A percentile compares a stretch with the other conserved stretches of the same genome.
Evolutionary conservation across 1,139 yeast genomes (phyloP).

Genomic region (Blastobotrys malaysiensis): DNA sequence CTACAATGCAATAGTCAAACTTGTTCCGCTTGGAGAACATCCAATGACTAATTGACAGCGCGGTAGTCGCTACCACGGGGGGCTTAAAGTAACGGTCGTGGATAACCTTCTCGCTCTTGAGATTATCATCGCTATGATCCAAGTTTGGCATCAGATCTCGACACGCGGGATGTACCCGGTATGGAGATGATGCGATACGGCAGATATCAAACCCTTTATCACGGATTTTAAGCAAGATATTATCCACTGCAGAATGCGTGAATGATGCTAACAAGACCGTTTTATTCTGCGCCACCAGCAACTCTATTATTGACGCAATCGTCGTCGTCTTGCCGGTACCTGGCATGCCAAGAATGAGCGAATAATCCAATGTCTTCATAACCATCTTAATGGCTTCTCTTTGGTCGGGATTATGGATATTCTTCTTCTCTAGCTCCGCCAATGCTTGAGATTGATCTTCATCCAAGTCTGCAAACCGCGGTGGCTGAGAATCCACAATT

Average conservation of each 20-base stretch:
- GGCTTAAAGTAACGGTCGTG: conserved; percentile 54
- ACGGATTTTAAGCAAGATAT: conserved; percentile 67
- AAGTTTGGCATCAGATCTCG: conserved; percentile 48
- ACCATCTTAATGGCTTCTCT: conserved; percentile 59
- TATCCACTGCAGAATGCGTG: conserved; percentile 95
- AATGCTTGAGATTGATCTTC: background rate
- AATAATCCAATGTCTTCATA: conserved; percentile 63
- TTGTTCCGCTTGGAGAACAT: conserved; percentile 46
- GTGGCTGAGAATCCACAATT: conserved; percentile 55
- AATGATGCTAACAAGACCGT: conserved; percentile 76
- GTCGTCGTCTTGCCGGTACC: conserved; percentile 98
- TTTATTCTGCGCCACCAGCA: conserved; percentile 55
- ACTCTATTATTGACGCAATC: conserved; percentile 65
- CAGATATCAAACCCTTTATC: conserved; percentile 43
- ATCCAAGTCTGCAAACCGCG: conserved; percentile 35
- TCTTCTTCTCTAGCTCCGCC: conserved; percentile 3
- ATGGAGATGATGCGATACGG: conserved; percentile 35
- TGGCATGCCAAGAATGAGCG: conserved; percentile 91
- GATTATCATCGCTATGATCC: conserved; percentile 15
- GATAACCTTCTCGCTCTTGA: conserved; percentile 35
- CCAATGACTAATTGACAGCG: conserved; percentile 61
- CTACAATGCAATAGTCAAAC: conserved; percentile 91
- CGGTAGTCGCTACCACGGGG: conserved; percentile 81
- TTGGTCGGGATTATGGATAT: conserved; percentile 62
- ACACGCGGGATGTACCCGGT: conserved; percentile 59